A percentile compares a stretch with the other conserved stretches of the same genome.
These are phyloP conservation scores for Tylopilus subfusipes DNA, from an alignment of 768 basidiomycete genomes.

Conservation along the genomic window DNA sequence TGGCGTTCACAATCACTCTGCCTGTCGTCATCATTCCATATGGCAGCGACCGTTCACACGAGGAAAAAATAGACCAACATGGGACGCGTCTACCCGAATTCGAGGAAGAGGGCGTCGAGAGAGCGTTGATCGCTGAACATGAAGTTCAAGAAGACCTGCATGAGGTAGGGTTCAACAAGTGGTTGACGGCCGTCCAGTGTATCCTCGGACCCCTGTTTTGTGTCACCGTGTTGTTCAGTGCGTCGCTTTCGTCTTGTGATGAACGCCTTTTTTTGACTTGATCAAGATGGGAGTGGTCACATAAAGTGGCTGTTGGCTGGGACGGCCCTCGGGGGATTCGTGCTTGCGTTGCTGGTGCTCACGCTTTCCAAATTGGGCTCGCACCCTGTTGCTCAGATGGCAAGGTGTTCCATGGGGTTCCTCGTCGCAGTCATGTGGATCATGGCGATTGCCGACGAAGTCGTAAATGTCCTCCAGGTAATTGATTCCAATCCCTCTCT, in stretches of 20 bases:
- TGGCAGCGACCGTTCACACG: constrained; percentile 13
- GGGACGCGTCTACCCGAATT: constrained; percentile 59
- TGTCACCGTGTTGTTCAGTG: constrained; percentile 72
- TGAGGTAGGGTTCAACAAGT: constrained; percentile 67
- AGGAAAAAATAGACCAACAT: constrained; percentile 29
- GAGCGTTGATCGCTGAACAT: constrained; percentile 69
- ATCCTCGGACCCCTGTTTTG: constrained; percentile 78
- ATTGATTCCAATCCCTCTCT: constrained; percentile 8
- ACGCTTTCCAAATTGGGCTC: constrained; percentile 59
- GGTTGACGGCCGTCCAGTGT: constrained; percentile 84
- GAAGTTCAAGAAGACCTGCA: constrained; percentile 68
- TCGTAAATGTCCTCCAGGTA: constrained; percentile 86
- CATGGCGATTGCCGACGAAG: constrained; percentile 96
- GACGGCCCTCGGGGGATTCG: constrained; percentile 51
- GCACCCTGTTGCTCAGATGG: constrained; percentile 55
- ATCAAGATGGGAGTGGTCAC: constrained; percentile 35
- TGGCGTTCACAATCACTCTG: constrained; percentile 81
- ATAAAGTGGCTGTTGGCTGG: constrained; percentile 53
- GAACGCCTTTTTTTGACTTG: not conserved
- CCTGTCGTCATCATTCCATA: constrained; percentile 81
- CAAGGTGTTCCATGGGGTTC: constrained; percentile 89
- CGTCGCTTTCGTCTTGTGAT: constrained; percentile 27
- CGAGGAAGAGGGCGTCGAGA: constrained; percentile 72
- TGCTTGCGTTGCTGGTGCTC: constrained; percentile 52
- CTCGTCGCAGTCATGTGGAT: constrained; percentile 93